Percentiles rank a stretch among this genome's conserved stretches.
Conservation (phyloP, 78 protist species). For the Dictyostelium firmibasis region DNA sequence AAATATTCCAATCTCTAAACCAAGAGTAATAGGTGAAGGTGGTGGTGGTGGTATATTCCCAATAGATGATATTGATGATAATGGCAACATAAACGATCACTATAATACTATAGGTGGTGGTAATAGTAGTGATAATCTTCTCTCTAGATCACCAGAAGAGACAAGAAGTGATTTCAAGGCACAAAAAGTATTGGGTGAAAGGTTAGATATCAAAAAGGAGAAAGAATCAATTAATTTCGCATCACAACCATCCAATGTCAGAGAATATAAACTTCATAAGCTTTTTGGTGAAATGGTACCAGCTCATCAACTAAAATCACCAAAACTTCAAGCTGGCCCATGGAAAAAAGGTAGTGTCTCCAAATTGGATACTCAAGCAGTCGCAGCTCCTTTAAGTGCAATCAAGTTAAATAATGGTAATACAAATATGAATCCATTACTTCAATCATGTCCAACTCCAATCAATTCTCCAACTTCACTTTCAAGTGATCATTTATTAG, state of each 20-base stretch:
- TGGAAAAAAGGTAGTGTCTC: slow-evolving; percentile 9
- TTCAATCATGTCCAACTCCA: slow-evolving; percentile 27
- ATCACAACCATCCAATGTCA: slow-evolving; percentile 34
- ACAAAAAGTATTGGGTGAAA: slow-evolving; percentile 59
- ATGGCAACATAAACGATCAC: background rate
- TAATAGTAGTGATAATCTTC: background rate
- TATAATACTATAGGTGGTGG: background rate
- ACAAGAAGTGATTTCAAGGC: slow-evolving; percentile 39
- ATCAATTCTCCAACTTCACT: slow-evolving; percentile 8
- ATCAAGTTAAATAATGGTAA: background rate
- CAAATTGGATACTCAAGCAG: background rate
- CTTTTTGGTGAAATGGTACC: slow-evolving; percentile 66
- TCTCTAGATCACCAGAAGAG: slow-evolving; percentile 43
- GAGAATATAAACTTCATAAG: slow-evolving; percentile 37
- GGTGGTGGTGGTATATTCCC: slow-evolving; percentile 35
- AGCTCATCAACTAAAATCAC: background rate
- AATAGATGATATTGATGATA: background rate
- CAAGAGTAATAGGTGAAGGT: slow-evolving; percentile 2
- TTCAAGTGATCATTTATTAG: background rate
- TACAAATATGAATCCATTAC: background rate
- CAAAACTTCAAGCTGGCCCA: background rate
- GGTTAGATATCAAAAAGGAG: slow-evolving; percentile 38
- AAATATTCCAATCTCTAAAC: background rate
- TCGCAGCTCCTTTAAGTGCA: background rate
- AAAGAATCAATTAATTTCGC: slow-evolving; percentile 51